Evolutionary conservation across 2,329 filamentous ascomycete species (phyloP).

Genomic region (Colletotrichum aenigma): DNA sequence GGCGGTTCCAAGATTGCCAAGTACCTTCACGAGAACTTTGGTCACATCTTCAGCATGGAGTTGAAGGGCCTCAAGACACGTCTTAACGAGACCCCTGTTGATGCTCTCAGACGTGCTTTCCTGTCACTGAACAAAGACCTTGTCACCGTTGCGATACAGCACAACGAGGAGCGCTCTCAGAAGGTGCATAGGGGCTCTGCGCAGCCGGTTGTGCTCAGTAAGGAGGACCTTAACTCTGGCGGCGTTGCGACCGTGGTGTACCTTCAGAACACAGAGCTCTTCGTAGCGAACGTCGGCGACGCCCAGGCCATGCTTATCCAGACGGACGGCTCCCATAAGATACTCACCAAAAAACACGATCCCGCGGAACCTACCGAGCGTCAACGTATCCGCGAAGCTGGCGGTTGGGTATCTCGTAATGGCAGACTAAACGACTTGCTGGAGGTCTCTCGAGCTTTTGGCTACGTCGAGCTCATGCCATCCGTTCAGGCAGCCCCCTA

Average conservation of each 20-base stretch:
- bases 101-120: constrained; percentile 87
- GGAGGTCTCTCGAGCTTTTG: constrained; percentile 92
- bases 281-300: constrained; percentile 94
- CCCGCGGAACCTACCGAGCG: constrained; percentile 86
- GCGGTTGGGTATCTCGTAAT: constrained; percentile 93
- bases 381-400: constrained; percentile 89
- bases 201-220: constrained; percentile 77
- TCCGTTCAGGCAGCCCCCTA: constrained; percentile 91
- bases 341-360: constrained; percentile 90
- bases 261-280: constrained; percentile 86
- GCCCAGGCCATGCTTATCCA: constrained; percentile 95
- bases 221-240: constrained; percentile 88
- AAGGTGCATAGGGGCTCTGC: constrained; percentile 73
- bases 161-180: constrained; percentile 74
- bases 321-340: constrained; percentile 81
- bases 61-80: constrained; percentile 73
- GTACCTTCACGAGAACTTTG: constrained; percentile 95
- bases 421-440: constrained; percentile 92
- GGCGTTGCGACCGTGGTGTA: constrained; percentile 93
- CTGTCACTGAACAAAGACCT: constrained; percentile 92
- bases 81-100: constrained; percentile 75
- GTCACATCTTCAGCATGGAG: constrained; percentile 81
- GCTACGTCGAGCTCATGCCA: constrained; percentile 91
- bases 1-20: constrained; percentile 96
- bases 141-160: constrained; percentile 81